Evolutionary conservation across 2,329 filamentous ascomycete genomes (phyloP).

Genomic region (Hymenoscyphus occultus): DNA sequence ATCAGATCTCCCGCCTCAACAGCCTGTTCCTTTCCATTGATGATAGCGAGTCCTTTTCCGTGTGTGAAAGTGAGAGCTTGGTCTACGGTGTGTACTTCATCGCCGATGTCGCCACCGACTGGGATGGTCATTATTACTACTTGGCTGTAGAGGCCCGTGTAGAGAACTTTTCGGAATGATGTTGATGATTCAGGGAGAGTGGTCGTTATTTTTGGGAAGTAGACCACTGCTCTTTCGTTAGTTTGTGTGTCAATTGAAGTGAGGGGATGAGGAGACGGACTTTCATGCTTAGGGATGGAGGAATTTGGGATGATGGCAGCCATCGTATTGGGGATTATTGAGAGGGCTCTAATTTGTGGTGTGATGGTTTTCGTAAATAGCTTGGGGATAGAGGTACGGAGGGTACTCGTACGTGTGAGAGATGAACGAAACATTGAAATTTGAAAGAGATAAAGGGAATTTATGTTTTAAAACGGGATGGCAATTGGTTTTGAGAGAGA

Average conservation of each 20-base stretch:
- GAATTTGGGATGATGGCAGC: conserved; percentile 24
- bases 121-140: conserved; percentile 64
- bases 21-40: conserved; percentile 55
- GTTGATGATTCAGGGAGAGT: conserved; percentile 51
- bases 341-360: background rate
- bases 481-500: conserved; percentile 1
- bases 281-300: conserved; percentile 48
- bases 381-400: conserved; percentile 8
- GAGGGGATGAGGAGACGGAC: background rate
- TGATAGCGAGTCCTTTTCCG: conserved; percentile 55
- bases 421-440: conserved; percentile 16
- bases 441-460: background rate
- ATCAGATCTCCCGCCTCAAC: conserved; percentile 41
- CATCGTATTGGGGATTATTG: conserved; percentile 22
- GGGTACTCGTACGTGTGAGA: conserved; percentile 16
- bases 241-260: no score
- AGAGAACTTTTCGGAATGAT: conserved; percentile 60
- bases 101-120: conserved; percentile 62
- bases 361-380: background rate
- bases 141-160: conserved; percentile 61
- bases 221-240: conserved; percentile 42
- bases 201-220: conserved; percentile 55
- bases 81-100: conserved; percentile 64
- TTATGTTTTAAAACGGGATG: conserved; percentile 6
- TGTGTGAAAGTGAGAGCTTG: conserved; percentile 64